Evolutionary conservation across 768 basidiomycete species (phyloP).

Genomic region (Leucosporidium scottii): DNA sequence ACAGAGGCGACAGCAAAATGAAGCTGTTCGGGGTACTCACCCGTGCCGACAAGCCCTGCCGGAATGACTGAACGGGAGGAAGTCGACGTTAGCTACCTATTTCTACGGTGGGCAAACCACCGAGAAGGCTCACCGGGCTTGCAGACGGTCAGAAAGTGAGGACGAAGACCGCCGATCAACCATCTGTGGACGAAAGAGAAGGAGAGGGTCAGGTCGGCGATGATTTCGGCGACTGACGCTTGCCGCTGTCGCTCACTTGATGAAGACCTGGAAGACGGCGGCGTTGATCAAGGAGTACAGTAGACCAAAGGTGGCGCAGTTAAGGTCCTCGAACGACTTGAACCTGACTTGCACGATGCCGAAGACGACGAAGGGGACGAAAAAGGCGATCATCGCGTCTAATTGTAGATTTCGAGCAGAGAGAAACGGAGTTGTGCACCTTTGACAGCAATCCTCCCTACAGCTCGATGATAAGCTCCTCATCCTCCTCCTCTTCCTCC

Average conservation of each 20-base stretch:
- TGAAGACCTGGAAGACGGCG: constrained; percentile 50
- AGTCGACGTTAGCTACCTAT: too few species aligned
- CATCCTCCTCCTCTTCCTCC: constrained; percentile 1
- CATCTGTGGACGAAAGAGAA: constrained; percentile 24
- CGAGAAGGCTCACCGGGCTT: constrained; percentile 44
- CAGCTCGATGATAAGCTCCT: neutral
- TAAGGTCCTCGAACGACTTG: constrained; percentile 48
- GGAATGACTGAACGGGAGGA: constrained; percentile 15
- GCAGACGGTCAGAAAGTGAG: constrained; percentile 54
- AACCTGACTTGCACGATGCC: constrained; percentile 53
- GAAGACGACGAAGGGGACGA: constrained; percentile 55
- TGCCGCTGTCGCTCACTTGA: constrained; percentile 49
- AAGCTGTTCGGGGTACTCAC: too few species aligned
- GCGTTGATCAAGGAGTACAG: constrained; percentile 50
- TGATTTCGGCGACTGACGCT: neutral
- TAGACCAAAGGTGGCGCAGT: constrained; percentile 53
- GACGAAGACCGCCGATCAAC: constrained; percentile 46
- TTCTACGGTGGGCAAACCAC: too few species aligned
- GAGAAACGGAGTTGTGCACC: too few species aligned
- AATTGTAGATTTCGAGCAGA: too few species aligned
- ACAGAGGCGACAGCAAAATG: too few species aligned
- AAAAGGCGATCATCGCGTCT: constrained; percentile 50
- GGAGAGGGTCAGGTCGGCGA: neutral
- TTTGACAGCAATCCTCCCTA: too few species aligned
- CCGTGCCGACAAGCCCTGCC: constrained; percentile 44